These are phyloP conservation scores for Fusarium poae DNA, from an alignment of 2,329 filamentous ascomycete species.

Conservation along the genomic window DNA sequence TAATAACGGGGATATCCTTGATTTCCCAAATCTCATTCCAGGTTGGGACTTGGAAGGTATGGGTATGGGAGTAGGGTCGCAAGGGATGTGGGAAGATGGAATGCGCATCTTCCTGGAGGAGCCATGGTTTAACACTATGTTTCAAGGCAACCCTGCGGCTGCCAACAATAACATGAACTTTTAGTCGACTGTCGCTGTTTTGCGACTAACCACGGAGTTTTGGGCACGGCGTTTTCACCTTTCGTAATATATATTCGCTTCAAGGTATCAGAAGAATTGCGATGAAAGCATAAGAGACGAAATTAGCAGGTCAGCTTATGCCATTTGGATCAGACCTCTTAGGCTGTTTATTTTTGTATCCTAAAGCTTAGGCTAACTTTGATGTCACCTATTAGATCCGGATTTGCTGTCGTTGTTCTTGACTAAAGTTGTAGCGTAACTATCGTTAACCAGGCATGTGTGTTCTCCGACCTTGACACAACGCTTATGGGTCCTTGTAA, in stretches of 20 bases:
- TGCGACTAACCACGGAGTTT: background rate
- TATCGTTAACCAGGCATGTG: background rate
- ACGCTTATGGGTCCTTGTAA: background rate
- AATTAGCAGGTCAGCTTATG: background rate
- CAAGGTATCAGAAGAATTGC: background rate
- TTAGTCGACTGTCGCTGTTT: conserved; percentile 25
- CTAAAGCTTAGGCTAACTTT: background rate
- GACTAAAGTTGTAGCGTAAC: background rate
- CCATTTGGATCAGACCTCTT: background rate
- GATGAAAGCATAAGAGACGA: background rate
- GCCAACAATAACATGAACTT: conserved; percentile 54
- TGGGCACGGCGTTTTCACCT: background rate
- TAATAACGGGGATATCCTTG: conserved; percentile 36
- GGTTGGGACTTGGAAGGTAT: conserved; percentile 52
- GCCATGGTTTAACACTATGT: conserved; percentile 57
- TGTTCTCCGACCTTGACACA: background rate
- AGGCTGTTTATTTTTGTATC: background rate
- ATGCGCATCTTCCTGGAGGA: conserved; percentile 56
- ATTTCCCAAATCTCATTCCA: conserved; percentile 42
- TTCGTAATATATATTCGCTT: background rate
- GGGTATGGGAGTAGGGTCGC: conserved; percentile 46
- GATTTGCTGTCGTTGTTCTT: background rate
- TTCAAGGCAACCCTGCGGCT: conserved; percentile 53
- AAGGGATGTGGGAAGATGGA: conserved; percentile 52
- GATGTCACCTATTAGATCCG: background rate